Base-by-base conservation (phyloP, 2,329 filamentous ascomycete genomes). In the Cladophialophora bantiana region DNA sequence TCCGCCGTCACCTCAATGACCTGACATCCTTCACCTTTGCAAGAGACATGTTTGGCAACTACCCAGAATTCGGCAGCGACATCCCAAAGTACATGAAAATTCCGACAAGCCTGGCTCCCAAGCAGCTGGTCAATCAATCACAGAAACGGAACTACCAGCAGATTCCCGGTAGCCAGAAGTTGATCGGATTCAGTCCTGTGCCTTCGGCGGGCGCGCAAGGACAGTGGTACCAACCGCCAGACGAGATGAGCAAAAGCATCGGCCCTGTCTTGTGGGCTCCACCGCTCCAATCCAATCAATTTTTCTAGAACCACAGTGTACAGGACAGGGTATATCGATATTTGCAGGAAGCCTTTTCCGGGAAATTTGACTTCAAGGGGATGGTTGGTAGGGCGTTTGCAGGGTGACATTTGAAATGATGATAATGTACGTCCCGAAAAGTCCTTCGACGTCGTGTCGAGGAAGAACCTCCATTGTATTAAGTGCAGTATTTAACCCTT, bases 41-140 rank as follows among this genome's bases (percentile, higher is more conserved):
- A 6, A 36, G 9, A 35, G 53, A 38, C 35, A 55, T 55, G 53
- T 55, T 55, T 55, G 53, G 35, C 32, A 34, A 55, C 35, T 55
- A 35, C 18, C 53, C 53, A 13, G 53, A 55, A 38, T 55, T 55
- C 35, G 53, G 34, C 35, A 18, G 20, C 53, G 53, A 55, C 45
- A 50, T 50, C 10, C 45, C 45, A 26, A 50, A 50, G 20, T 50
- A 50, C 45, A 26, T 50, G 45, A 50, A 50, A 50, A 31, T 50
- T 31, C 45, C 45, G 18, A 7, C 10, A 50, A 50, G 18, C 13
- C 20, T 50, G 45, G 20, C 12, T 48, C 18, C 7, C 1, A 48
- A 20, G n/a, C 42, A 48, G n/a, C 42, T 48, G 18, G n/a, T 1
- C 45, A 50, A 50, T 26, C 7, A 50, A 12, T 10, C 9, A 26